Base-by-base conservation (phyloP, 176 grass and related monocot genomes). In the Bonia amplexicaulis region DNA sequence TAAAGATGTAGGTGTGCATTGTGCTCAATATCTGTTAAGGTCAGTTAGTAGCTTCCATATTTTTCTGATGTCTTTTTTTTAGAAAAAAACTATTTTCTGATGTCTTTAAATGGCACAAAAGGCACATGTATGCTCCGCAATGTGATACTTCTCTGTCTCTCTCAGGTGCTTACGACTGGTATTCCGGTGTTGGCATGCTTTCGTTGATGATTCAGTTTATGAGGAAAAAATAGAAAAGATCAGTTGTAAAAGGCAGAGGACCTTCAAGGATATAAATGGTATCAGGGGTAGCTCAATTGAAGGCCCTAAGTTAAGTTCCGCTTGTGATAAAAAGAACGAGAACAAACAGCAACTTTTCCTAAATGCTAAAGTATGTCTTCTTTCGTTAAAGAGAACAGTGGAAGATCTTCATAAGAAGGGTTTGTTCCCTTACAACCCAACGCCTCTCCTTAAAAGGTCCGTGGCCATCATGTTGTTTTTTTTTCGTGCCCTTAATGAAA, bases 351-450 rank as follows among this genome's bases (percentile, higher is more conserved):
- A 64, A 31, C 57, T 87, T 76, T 95, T 92, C 33, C 64, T 84
- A 74, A 73, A 91, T 78, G 91, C 93, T 69, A 92, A 90, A 92
- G 77, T 55, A 70, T 98, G 96, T 86, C 90, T 98, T 47, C 61
- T 95, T 89, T 92, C 87, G 69, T 87, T 98, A 72, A 98, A 90
- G 74, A 93, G 81, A 66, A 95, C 86, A 62, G 22, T 95, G 65
- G 93, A 95, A 69, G 87, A 95, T 88, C 85, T 95, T 64, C 73
- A 92, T 73, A 85, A 78, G 80, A 95, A 98, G 77, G 77, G 77
- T 80, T 90, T 95, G 76, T 95, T 98, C 89, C 96, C 93, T 80
- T 98, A 98, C 76, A 98, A 95, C 17, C 93, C 91, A 31, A 93
- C 89, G 51, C 86, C 93, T 86, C 88, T 98, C 62, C 85, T 93